Percentiles rank a stretch among this genome's conserved stretches.
These are phyloP conservation scores for Pseudonitzschia pungens DNA, from an alignment of 108 stramenopile species.

Conservation along the genomic window DNA sequence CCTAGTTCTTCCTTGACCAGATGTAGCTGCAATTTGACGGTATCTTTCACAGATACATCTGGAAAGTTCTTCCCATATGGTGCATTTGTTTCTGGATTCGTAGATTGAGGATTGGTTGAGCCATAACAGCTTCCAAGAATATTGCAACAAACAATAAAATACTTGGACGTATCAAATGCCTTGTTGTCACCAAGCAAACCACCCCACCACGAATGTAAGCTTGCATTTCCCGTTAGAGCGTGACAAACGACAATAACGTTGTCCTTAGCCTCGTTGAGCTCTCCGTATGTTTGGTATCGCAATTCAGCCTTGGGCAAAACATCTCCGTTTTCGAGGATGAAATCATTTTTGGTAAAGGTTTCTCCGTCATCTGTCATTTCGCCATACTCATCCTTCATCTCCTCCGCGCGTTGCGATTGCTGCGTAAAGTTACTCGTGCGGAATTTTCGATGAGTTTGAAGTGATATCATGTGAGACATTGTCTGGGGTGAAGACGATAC, in stretches of 20 bases:
- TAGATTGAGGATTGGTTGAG: slow-evolving; percentile 66
- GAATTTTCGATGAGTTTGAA: slow-evolving; percentile 15
- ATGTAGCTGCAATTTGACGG: slow-evolving; percentile 76
- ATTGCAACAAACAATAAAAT: slow-evolving; percentile 90
- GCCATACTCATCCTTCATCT: slow-evolving; percentile 91
- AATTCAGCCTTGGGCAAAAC: slow-evolving; percentile 73
- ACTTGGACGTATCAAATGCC: slow-evolving; percentile 91
- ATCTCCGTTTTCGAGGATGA: slow-evolving; percentile 64
- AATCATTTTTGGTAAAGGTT: slow-evolving; percentile 58
- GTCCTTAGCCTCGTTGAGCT: slow-evolving; percentile 70
- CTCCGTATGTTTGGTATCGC: slow-evolving; percentile 91
- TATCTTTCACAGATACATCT: slow-evolving; percentile 86
- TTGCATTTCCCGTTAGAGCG: slow-evolving; percentile 93
- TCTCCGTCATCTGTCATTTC: slow-evolving; percentile 78
- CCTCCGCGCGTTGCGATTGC: slow-evolving; percentile 13
- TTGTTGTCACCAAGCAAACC: slow-evolving; percentile 79
- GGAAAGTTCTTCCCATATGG: slow-evolving; percentile 85
- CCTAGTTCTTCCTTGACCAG: slow-evolving; percentile 75
- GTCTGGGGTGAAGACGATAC: background rate
- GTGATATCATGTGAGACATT: background rate
- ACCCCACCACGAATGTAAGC: slow-evolving; percentile 94
- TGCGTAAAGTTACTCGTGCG: background rate
- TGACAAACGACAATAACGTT: slow-evolving; percentile 95
- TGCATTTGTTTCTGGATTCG: slow-evolving; percentile 48
- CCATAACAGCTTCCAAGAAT: slow-evolving; percentile 92